Base-by-base conservation (phyloP, 1,139 yeast genomes). In the Magnusiomyces fungicola region DNA sequence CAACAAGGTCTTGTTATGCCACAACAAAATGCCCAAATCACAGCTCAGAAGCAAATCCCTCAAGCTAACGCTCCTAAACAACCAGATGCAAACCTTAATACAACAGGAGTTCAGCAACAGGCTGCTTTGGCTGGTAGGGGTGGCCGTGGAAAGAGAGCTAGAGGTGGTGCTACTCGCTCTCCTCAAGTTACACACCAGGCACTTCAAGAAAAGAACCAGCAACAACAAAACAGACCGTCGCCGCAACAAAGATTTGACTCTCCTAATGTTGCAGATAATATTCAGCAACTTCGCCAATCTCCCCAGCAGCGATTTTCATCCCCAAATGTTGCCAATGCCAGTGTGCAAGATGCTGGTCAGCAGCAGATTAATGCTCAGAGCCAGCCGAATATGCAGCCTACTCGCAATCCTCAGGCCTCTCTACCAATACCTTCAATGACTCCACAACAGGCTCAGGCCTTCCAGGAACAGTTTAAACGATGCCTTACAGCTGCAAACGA, bases 1-100 rank as follows among this genome's bases (percentile, higher is more conserved):
- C 44, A 41, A 29, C 44, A 29, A 41, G 19, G 19, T 40, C 43
- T n/a, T n/a, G n/a, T n/a, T n/a, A n/a, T n/a, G n/a, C n/a, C n/a
- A n/a, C n/a, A n/a, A n/a, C n/a, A n/a, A n/a, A n/a, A n/a, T 16
- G 19, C 21, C 24, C 40, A 36, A 36, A 21, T 12, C 40, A 16
- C 12, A 38, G n/a, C n/a, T 16, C 3, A n/a, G 3, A 3, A 10
- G 3, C 27, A 23, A 38, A 38, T 38, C 24, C 7, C 34, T 23
- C 21, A 18, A n/a, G 30, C 14, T 14, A 30, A 30, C 19, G 25
- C 43, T n/a, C n/a, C n/a, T n/a, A n/a, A n/a, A n/a, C n/a, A n/a
- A n/a, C n/a, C n/a, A n/a, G n/a, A n/a, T 9, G 30, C 12, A 7
- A 27, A 27, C 12, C 7, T 27, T 32, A 16, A 32, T n/a, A 32